Evolutionary conservation across 2,329 filamentous ascomycete genomes (phyloP).

Genomic region (Myriosclerotinia duriaeana): DNA sequence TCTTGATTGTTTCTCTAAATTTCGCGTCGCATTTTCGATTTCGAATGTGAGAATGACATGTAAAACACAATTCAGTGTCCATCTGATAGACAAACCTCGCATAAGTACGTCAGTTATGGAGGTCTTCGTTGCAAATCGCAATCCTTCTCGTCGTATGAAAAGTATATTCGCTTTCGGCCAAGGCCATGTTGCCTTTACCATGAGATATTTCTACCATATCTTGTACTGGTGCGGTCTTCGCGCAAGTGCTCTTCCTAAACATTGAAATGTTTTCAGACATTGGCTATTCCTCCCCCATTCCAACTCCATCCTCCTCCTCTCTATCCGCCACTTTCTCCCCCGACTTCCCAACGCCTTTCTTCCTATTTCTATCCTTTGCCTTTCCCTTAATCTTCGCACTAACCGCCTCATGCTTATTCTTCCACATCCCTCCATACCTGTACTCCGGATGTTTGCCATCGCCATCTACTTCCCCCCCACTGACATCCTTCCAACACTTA

Average conservation of each 20-base stretch:
- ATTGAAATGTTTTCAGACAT: neutral
- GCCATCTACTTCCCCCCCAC: constrained; percentile 24
- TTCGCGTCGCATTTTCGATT: no score
- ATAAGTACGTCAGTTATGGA: neutral
- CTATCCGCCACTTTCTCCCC: neutral
- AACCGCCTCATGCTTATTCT: constrained; percentile 29
- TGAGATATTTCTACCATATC: no score
- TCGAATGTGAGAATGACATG: no score
- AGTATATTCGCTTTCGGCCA: neutral
- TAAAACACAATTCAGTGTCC: no score
- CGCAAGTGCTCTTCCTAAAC: no score
- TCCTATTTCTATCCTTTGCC: constrained; percentile 25
- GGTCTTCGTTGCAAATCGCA: neutral
- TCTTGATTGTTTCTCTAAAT: no score
- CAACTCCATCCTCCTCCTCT: neutral
- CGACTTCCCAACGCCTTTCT: neutral
- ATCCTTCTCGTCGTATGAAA: neutral
- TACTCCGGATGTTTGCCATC: constrained; percentile 20
- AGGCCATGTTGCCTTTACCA: neutral
- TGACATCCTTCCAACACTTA: constrained; percentile 17
- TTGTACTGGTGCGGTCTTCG: neutral
- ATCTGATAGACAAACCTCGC: no score
- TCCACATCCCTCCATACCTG: constrained; percentile 31
- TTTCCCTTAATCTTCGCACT: constrained; percentile 32
- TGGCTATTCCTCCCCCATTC: neutral